A percentile compares a stretch with the other conserved stretches of the same genome.
Conservation (phyloP, 345 rosid genomes). For the Salix exigua region DNA sequence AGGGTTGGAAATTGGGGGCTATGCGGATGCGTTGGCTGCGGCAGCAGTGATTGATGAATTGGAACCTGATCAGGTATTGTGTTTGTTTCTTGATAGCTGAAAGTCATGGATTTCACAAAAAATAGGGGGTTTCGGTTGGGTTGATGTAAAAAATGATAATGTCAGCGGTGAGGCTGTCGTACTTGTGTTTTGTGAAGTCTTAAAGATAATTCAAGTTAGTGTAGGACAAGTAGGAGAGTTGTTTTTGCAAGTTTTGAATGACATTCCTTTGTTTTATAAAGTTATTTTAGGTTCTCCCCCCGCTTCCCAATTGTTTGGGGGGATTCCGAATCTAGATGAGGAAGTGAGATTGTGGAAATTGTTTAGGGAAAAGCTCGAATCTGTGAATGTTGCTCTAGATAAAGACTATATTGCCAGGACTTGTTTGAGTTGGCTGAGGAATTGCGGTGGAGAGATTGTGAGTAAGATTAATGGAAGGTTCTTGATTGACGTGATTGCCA, state of each 20-base stretch:
- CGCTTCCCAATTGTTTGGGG: constrained; percentile 88
- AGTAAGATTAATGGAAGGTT: constrained; percentile 61
- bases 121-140: constrained; percentile 46
- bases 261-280: constrained; percentile 85
- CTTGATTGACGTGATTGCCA: constrained; percentile 58
- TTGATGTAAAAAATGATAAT: constrained; percentile 27
- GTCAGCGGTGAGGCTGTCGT: constrained; percentile 34
- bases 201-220: constrained; percentile 71
- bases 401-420: constrained; percentile 52
- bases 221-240: constrained; percentile 90
- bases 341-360: constrained; percentile 87
- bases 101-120: constrained; percentile 75
- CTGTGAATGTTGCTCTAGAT: constrained; percentile 50
- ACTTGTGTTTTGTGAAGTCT: constrained; percentile 62
- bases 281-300: constrained; percentile 84
- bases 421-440: constrained; percentile 80
- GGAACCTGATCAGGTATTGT: constrained; percentile 62
- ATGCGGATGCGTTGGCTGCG: constrained; percentile 86
- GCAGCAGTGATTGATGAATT: constrained; percentile 78
- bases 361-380: constrained; percentile 75
- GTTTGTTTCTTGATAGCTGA: constrained; percentile 71
- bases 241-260: constrained; percentile 84
- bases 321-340: constrained; percentile 88
- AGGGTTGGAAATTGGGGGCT: constrained; percentile 52
- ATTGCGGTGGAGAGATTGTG: constrained; percentile 55